Base-by-base conservation (phyloP, 129 eudicot genomes). In the Artemisia argyi region DNA sequence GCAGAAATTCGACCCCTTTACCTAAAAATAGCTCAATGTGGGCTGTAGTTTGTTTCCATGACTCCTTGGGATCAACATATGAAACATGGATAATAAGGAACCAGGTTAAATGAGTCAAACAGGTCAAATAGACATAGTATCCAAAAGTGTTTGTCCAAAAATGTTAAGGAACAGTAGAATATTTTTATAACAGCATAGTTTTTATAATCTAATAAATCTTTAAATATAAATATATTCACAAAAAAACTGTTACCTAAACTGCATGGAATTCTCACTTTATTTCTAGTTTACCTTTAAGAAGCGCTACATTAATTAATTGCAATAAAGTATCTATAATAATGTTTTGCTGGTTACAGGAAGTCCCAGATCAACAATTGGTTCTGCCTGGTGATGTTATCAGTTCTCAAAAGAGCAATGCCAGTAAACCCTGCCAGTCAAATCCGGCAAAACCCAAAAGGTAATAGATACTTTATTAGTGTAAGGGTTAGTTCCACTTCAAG, bases 401-500 rank as follows among this genome's bases (percentile, higher is more conserved):
- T 57, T 75, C 80, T 17, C 67, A 39, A 48, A 10, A n/a, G 17
- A 54, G 76, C 55, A 44, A 66, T 14, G 55, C 16, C 56, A 66
- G 65, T 81, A 76, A 76, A 71, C 47, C 77, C 13, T 22, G 78
- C 77, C 65, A 66, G 66, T 55, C 75, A 48, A 68, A 53, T 42
- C 11, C 61, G 13, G 73, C 12, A 76, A 85, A 85, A 76, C 95
- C 90, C 1, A 88, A 88, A 79, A 81, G 95, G 95, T 88, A 66
- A 12, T 20, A 7, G 7, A 8, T 22, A 24, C 19, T 50, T 24
- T 44, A 3, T 46, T 46, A 22, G 24, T 42, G 20, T 6, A 56
- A 20, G 24, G 46, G 55, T 70, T 16, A 2, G 12, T 17, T 1
- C 20, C 8, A 52, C 15, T 13, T 52, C 57, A 15, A 19, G 22